These are phyloP conservation scores for Astrephomene gubernaculifera DNA, from an alignment of 139 green algal species.

Conservation along the genomic window DNA sequence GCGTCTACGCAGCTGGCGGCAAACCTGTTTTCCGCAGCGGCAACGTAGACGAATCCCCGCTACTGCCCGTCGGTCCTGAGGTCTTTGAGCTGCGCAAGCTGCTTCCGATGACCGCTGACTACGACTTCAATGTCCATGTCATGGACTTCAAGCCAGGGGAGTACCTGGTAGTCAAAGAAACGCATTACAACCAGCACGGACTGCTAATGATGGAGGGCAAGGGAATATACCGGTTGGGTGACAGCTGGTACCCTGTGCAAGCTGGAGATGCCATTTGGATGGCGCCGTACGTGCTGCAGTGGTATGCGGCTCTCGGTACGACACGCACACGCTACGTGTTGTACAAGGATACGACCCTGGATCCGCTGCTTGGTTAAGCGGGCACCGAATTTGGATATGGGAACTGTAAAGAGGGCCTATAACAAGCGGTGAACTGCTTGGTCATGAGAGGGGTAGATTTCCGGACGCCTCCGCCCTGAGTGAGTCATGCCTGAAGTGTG, in stretches of 20 bases:
- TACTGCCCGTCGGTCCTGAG: slow-evolving; percentile 77
- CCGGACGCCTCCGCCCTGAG: too few species aligned
- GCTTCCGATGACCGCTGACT: slow-evolving; percentile 84
- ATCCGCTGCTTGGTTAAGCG: slow-evolving; percentile 67
- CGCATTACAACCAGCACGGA: slow-evolving; percentile 99
- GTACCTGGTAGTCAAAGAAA: slow-evolving; percentile 92
- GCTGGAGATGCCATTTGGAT: slow-evolving; percentile 91
- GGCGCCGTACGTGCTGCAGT: slow-evolving; percentile 90
- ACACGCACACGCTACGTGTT: slow-evolving; percentile 83
- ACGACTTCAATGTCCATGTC: slow-evolving; percentile 98
- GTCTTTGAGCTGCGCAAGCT: slow-evolving; percentile 95
- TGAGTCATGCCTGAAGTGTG: too few species aligned
- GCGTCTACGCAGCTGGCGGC: slow-evolving; percentile 61
- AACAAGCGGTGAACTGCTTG: too few species aligned
- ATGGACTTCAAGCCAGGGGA: slow-evolving; percentile 96
- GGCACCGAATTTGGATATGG: too few species aligned
- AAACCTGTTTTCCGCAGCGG: slow-evolving; percentile 70
- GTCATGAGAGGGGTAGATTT: too few species aligned
- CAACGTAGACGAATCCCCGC: slow-evolving; percentile 67
- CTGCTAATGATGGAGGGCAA: slow-evolving; percentile 92
- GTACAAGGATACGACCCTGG: slow-evolving; percentile 89
- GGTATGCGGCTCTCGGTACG: slow-evolving; percentile 89
- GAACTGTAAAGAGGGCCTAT: too few species aligned
- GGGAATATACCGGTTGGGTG: slow-evolving; percentile 93
- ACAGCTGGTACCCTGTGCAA: slow-evolving; percentile 90